A percentile compares a stretch with the other conserved stretches of the same genome.
phyloP scores from a whole-genome alignment of 306 rosid species.

The Delonix regia region DNA sequence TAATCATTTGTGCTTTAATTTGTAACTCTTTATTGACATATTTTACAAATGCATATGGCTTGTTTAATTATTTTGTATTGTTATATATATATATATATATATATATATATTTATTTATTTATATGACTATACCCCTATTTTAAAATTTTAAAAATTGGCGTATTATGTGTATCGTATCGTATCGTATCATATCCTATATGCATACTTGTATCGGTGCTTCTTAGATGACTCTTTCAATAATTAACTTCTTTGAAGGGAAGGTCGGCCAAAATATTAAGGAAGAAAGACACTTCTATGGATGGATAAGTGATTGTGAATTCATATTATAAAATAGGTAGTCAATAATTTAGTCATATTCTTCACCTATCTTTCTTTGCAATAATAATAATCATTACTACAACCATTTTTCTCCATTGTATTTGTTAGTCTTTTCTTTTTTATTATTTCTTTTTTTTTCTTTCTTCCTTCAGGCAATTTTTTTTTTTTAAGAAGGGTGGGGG shows the following conservation, averaged over 20 bases:
- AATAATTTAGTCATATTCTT: slow-evolving; percentile 1
- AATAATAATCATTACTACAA: not conserved
- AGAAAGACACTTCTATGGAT: not conserved
- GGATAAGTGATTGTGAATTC: slow-evolving; percentile 14
- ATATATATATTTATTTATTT: too few species aligned
- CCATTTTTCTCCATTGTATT: not conserved
- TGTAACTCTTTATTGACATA: too few species aligned
- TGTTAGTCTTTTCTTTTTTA: not conserved
- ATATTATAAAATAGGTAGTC: not conserved
- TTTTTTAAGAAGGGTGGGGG: not conserved
- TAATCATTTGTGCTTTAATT: too few species aligned
- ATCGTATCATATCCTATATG: too few species aligned
- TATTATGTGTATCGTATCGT: too few species aligned
- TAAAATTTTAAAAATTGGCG: too few species aligned
- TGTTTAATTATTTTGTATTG: too few species aligned
- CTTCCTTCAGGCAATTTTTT: not conserved
- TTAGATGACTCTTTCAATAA: not conserved
- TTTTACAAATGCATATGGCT: too few species aligned
- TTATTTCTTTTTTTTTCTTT: not conserved
- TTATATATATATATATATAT: too few species aligned
- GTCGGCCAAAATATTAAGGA: not conserved
- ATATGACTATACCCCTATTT: too few species aligned
- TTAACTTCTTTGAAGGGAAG: slow-evolving; percentile 18
- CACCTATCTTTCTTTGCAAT: not conserved
- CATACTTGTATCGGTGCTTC: too few species aligned